Evolutionary conservation across 1,284 basidiomycete species (phyloP).

Genomic region (Trametes hirsuta): DNA sequence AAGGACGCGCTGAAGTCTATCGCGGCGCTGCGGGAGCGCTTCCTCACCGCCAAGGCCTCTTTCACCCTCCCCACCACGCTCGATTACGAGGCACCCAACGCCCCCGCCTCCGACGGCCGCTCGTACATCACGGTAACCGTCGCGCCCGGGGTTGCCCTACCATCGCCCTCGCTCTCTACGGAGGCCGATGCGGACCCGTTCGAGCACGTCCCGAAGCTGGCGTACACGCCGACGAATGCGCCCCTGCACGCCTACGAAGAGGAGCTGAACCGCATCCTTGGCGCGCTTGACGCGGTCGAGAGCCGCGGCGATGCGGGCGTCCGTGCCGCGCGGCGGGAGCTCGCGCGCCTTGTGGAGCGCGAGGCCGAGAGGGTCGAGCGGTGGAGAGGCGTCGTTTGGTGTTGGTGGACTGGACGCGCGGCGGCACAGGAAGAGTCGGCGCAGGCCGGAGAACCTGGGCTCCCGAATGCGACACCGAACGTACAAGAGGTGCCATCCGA

Average conservation of each 20-base stretch:
- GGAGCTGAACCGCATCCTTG: slow-evolving; percentile 61
- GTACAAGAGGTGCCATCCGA: not conserved
- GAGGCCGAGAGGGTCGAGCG: slow-evolving; percentile 54
- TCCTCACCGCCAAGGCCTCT: slow-evolving; percentile 25
- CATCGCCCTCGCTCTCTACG: slow-evolving; percentile 6
- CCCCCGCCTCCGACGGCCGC: slow-evolving; percentile 9
- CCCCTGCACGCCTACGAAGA: slow-evolving; percentile 55
- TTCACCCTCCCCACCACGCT: slow-evolving; percentile 32
- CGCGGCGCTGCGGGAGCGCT: slow-evolving; percentile 25
- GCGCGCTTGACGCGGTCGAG: slow-evolving; percentile 68
- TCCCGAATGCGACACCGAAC: not conserved
- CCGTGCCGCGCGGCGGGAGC: slow-evolving; percentile 54
- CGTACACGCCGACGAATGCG: slow-evolving; percentile 49
- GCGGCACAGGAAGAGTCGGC: not conserved
- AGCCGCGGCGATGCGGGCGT: slow-evolving; percentile 63
- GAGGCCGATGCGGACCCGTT: slow-evolving; percentile 11
- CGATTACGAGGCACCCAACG: slow-evolving; percentile 26
- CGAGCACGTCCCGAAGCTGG: slow-evolving; percentile 26
- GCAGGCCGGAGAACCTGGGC: not conserved
- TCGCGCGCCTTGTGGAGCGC: slow-evolving; percentile 63
- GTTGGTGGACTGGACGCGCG: slow-evolving; percentile 19
- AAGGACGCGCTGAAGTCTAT: slow-evolving; percentile 28
- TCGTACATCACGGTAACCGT: slow-evolving; percentile 21
- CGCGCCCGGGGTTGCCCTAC: not conserved
- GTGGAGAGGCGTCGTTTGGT: slow-evolving; percentile 31